Conservation (phyloP, 495 filamentous ascomycete species). For the Neurospora cerealis region DNA sequence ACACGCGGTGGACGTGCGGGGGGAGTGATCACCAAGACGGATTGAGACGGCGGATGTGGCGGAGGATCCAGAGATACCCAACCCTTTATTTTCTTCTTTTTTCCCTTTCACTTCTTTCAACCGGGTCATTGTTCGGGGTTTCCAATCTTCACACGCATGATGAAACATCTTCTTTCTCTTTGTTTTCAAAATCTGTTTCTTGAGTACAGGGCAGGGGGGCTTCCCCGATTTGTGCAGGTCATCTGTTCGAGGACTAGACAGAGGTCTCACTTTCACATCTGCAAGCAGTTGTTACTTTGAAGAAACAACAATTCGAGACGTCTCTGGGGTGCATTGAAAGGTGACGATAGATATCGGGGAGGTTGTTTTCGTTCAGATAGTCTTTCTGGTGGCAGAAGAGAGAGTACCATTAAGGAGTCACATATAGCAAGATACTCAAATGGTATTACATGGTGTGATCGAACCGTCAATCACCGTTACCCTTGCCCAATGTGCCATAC, state of each 20-base stretch:
- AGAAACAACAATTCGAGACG: neutral
- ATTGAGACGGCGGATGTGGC: neutral
- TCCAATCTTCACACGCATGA: neutral
- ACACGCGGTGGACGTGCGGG: neutral
- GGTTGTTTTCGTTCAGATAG: neutral
- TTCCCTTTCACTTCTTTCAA: neutral
- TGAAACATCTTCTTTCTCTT: neutral
- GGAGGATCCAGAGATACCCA: slow-evolving; percentile 24
- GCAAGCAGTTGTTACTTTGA: neutral
- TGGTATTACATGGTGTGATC: neutral
- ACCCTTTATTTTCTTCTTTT: slow-evolving; percentile 11
- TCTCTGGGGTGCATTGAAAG: neutral
- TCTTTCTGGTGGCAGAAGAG: neutral
- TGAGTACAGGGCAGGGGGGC: neutral
- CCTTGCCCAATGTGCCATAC: neutral
- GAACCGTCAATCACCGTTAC: neutral
- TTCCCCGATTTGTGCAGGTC: neutral
- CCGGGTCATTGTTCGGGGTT: neutral
- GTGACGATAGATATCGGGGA: neutral
- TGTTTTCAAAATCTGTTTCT: neutral
- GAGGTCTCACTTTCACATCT: neutral
- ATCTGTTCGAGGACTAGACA: neutral
- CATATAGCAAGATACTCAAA: neutral
- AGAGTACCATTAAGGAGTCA: neutral
- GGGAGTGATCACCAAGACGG: neutral